phyloP scores from a whole-genome alignment of 306 rosid genomes.

The Acmispon strigosus region DNA sequence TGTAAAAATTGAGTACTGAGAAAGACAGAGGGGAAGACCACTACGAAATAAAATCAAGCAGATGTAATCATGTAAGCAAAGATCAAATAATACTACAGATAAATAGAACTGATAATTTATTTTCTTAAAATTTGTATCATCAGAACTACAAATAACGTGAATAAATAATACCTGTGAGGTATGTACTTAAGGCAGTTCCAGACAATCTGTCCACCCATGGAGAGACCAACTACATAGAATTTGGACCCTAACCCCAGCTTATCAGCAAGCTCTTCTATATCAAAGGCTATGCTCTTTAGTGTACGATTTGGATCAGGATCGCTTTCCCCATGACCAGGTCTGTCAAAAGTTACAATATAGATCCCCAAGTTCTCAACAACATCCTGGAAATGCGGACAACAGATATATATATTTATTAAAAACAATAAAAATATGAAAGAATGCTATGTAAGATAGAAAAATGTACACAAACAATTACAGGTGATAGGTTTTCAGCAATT shows the following conservation, averaged over 20 bases:
- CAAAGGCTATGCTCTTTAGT: slow-evolving; percentile 59
- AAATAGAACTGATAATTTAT: not conserved
- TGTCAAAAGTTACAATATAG: slow-evolving; percentile 69
- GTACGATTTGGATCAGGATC: slow-evolving; percentile 84
- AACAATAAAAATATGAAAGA: not conserved
- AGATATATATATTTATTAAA: slow-evolving; percentile 21
- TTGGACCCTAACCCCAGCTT: slow-evolving; percentile 61
- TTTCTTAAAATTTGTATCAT: not conserved
- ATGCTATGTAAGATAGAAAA: not conserved
- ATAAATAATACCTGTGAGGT: slow-evolving; percentile 63
- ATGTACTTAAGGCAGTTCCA: slow-evolving; percentile 86
- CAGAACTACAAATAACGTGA: not conserved
- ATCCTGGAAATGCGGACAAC: slow-evolving; percentile 38
- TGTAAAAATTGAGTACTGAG: not conserved
- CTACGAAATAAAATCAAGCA: not conserved
- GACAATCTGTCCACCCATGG: slow-evolving; percentile 78
- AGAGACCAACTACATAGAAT: slow-evolving; percentile 62
- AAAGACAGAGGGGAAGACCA: not conserved
- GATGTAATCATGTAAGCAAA: not conserved
- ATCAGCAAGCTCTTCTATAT: slow-evolving; percentile 91
- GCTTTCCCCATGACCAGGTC: slow-evolving; percentile 95
- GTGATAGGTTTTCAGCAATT: slow-evolving; percentile 40
- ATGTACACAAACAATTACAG: slow-evolving; percentile 31
- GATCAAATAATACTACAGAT: not conserved
- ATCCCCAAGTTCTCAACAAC: slow-evolving; percentile 49